Conservation (phyloP, 2,329 filamentous ascomycete species). For the Tolypocladium tropicale region DNA sequence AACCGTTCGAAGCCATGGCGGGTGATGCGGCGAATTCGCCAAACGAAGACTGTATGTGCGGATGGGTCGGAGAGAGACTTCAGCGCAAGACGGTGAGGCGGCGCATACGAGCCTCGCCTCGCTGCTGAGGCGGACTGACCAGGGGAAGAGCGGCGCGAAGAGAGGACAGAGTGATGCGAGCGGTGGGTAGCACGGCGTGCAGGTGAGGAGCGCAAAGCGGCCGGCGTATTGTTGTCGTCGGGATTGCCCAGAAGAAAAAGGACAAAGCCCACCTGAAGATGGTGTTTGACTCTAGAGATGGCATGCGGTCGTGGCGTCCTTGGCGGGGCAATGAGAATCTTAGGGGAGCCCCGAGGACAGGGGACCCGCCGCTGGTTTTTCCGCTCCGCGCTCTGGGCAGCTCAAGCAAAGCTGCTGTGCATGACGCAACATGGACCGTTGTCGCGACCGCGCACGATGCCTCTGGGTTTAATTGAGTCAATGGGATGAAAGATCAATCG, state of each 20-base stretch:
- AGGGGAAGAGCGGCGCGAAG: neutral
- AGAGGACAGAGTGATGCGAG: neutral
- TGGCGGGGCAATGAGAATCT: constrained; percentile 20
- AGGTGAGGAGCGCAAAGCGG: neutral
- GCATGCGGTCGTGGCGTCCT: constrained; percentile 4
- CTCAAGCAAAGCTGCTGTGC: neutral
- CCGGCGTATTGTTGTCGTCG: neutral
- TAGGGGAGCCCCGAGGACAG: constrained; percentile 7
- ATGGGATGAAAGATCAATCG: neutral
- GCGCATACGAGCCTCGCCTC: neutral
- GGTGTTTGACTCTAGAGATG: constrained; percentile 6
- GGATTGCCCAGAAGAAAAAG: constrained; percentile 9
- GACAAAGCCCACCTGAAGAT: constrained; percentile 13
- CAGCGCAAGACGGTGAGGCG: neutral
- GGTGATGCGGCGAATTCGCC: constrained; percentile 4
- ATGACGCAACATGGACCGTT: neutral
- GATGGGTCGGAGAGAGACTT: neutral
- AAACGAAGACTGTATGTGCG: neutral
- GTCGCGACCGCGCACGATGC: neutral
- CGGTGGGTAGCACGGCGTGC: neutral
- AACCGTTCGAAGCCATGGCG: constrained; percentile 56
- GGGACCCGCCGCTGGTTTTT: constrained; percentile 15
- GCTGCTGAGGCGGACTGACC: neutral
- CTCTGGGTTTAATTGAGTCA: neutral
- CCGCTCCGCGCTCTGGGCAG: constrained; percentile 10